Evolutionary conservation across 306 rosid genomes (phyloP), one percentile per base, ranked within the genome.

Genomic region (Urtica urens): DNA sequence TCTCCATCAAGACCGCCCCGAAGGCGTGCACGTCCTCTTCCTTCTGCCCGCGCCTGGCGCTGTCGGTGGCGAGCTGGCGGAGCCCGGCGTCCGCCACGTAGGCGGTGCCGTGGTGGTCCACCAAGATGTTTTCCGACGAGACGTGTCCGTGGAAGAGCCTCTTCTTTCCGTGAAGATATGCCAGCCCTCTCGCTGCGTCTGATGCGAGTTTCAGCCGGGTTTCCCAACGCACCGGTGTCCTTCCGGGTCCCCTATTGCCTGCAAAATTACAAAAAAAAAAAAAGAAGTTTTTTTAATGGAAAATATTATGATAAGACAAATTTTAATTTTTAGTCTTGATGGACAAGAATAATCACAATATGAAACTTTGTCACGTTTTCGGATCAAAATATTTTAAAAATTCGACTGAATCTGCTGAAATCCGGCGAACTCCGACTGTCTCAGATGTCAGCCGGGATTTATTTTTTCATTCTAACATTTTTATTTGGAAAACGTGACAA

Each of bases 201-300:
- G 53, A 55, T 13, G 63, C 67, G 3, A 60, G 41, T 7, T 35
- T 60, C 21, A 67, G 25, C 42, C 67, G 47, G 11, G 67, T 27
- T 7, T 34, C 6, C 67, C 73, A 67, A 16, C 35, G 63, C 39
- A 67, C 23, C 8, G 38, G 49, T 0, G 49, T 33, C 29, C 63
- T 60, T 34, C 67, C 67, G 2, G 73, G 67, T 24, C 73, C 67
- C 44, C 73, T 35, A 28, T 60, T 48, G 38, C 67, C 64, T 58
- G 14, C 9, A 16, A 16, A 15, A 7, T n/a, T n/a, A n/a, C 10
- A 51, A 6, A 16, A 18, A 10, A 8, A 21, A 51, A 49, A 5
- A 24, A 35, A 7, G 24, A 43, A 43, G 21, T 31, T 31, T 7
- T 8, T 31, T 31, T 2, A 31, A 31, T 31, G 37, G 10, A 31